A percentile compares a stretch with the other conserved stretches of the same genome.
These are phyloP conservation scores for Zalaria obscura DNA, from an alignment of 2,329 filamentous ascomycete species.

Conservation along the genomic window DNA sequence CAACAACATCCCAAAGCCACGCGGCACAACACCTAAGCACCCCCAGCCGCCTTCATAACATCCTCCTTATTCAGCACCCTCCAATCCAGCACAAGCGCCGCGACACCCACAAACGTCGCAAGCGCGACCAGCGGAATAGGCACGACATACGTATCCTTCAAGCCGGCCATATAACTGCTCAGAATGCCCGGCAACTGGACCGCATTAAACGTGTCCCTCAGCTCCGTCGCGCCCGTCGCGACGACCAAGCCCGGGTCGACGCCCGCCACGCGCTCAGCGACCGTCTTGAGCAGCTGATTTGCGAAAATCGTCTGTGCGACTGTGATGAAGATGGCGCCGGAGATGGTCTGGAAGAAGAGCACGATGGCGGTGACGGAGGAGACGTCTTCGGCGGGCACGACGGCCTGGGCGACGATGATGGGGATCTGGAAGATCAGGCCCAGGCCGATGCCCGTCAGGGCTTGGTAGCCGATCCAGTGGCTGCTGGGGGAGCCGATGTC, in stretches of 20 bases:
- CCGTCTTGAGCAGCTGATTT: conserved; percentile 21
- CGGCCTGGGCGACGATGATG: conserved; percentile 25
- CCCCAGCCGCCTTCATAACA: neutral
- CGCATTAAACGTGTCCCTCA: conserved; percentile 20
- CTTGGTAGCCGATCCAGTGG: conserved; percentile 35
- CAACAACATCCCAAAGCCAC: too few relatives aligned
- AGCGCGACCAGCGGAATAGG: conserved; percentile 9
- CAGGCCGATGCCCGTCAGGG: conserved; percentile 28
- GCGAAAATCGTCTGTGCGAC: conserved; percentile 28
- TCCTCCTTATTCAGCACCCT: conserved; percentile 3
- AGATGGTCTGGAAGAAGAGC: conserved; percentile 24
- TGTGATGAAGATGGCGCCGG: conserved; percentile 27
- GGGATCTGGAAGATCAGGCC: conserved; percentile 28
- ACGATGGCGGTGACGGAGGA: conserved; percentile 19
- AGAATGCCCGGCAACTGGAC: conserved; percentile 16
- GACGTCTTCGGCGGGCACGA: conserved; percentile 22
- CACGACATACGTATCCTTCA: conserved; percentile 12
- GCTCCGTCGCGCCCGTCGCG: conserved; percentile 28
- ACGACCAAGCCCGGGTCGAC: conserved; percentile 22
- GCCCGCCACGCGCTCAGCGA: conserved; percentile 19
- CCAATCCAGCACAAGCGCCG: conserved; percentile 2
- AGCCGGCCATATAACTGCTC: conserved; percentile 19
- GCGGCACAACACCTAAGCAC: neutral
- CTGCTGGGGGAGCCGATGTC: conserved; percentile 19
- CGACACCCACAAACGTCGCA: conserved; percentile 1